Evolutionary conservation across 768 basidiomycete genomes (phyloP).

Genomic region (Termitomyces sp.): DNA sequence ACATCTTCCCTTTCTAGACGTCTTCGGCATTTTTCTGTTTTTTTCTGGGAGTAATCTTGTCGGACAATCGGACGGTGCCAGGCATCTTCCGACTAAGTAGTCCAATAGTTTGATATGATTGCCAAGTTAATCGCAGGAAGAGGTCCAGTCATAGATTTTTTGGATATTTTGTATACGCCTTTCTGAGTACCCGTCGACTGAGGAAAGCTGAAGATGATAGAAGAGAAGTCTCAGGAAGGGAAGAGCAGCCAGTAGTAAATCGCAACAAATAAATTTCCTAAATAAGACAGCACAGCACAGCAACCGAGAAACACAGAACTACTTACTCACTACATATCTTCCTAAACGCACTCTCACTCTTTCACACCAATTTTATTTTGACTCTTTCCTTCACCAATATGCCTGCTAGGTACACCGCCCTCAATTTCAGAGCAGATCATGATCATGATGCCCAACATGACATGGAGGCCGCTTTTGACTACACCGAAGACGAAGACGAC

Average conservation of each 20-base stretch:
- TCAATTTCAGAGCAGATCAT: conserved; percentile 51
- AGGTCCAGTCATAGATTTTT: not conserved
- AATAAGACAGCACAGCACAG: not conserved
- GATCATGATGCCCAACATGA: conserved; percentile 36
- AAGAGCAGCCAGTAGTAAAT: not conserved
- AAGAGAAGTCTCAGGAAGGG: not conserved
- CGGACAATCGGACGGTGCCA: not conserved
- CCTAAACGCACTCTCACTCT: conserved; percentile 12
- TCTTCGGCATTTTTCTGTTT: not conserved
- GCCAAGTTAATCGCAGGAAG: not conserved
- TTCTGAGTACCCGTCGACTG: not conserved
- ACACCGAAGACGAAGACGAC: conserved; percentile 70
- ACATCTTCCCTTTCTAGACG: not conserved
- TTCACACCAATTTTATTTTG: conserved; percentile 10
- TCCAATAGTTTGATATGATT: not conserved
- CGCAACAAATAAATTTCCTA: not conserved
- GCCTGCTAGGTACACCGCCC: conserved; percentile 65
- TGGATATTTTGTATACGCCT: not conserved
- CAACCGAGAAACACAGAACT: not conserved
- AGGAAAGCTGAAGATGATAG: not conserved
- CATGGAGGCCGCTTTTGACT: conserved; percentile 86
- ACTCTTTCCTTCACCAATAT: conserved; percentile 23
- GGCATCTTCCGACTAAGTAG: not conserved
- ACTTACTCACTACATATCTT: not conserved
- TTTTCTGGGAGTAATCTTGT: not conserved